Evolutionary conservation across 2,329 filamentous ascomycete genomes (phyloP), one percentile per base, ranked within the genome.

Genomic region (Emergomyces africanus): DNA sequence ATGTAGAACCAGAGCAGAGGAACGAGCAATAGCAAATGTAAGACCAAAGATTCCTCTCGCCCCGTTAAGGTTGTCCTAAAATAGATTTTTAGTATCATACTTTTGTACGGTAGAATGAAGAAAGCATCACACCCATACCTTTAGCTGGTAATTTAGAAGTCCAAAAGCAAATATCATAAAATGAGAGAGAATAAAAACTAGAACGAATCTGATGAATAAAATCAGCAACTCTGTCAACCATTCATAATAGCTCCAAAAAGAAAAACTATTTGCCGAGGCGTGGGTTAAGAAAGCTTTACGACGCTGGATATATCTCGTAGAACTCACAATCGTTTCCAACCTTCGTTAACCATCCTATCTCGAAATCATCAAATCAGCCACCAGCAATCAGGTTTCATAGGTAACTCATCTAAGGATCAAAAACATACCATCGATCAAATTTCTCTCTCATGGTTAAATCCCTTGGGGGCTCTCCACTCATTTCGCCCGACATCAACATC

Each of bases 401-500:
- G 25, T 25, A 15, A 25, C 20, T 25, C 44, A n/a, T 15, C 37
- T 15, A n/a, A 30, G 25, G 53, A 57, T 30, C 42, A 3, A 44
- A n/a, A 33, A 57, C 64, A 48, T 63, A 74, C 72, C 89, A 94
- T 64, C 85, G 79, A 72, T 91, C 86, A 69, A 92, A 87, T 70
- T 82, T 87, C 71, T 92, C 87, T 68, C 82, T 81, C 63, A 82
- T 73, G 28, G 83, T 83, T 66, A 92, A 76, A 59, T 85, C 81
- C 69, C 84, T 84, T 65, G 87, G 84, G 67, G 78, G 81, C 70
- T 90, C 86, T 67, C 85, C 84, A 58, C 84, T 89, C 82, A 91
- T 87, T 76, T 90, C 87, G 55, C 88, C 88, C 59, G 88, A 90
- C 71, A 91, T 81, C 70, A 94, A 77, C 86, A 92, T 89, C 64